Evolutionary conservation across 768 basidiomycete species (phyloP), one percentile per base, ranked within the genome.

Genomic region (Megacollybia marginata): DNA sequence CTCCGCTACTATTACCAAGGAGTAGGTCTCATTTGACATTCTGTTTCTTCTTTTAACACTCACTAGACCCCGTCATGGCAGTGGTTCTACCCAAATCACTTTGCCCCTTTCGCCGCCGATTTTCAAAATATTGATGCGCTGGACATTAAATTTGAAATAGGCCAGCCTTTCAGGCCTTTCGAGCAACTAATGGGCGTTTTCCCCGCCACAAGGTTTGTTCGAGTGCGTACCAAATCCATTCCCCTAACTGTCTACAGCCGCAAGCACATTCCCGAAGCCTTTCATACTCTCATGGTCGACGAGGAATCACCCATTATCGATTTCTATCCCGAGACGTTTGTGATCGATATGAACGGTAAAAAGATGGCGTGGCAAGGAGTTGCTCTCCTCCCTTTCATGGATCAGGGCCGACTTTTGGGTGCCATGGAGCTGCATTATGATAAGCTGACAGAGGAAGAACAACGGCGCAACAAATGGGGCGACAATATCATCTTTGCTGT

Each of bases 281-380:
- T 97, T 73, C 94, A 96, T 32, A 60, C 71, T 5, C 78, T 98
- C 35, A 99, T 99, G 96, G 78, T 73, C 4, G 80, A 88, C 2
- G 78, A 84, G 44, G 79, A 85, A 32, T 97, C 94, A 0, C 91
- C 92, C 8, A 97, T 98, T 65, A 80, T 92, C 52, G 94, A 98
- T 60, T 98, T 97, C 70, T 98, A 98, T 67, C 95, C 95, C 0
- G 54, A 74, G 0, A 80, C 85, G 13, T 99, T 99, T 65, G 82
- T 94, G 57, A 85, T 98, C 60, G 96, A 99, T 66, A 99, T 99
- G 96, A 99, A 99, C 61, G 96, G 96, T 51, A 98, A 98, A 71
- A 90, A 88, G 69, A 97, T 98, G 94, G 76, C 89, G 7, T 99
- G 96, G 96, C 95, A 99, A 66, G 96, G 96, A 48, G 92, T 99